Percentiles rank a stretch among this genome's conserved stretches.
phyloP scores from a whole-genome alignment of 169 alveolate species.

The Plasmodium coatneyi region DNA sequence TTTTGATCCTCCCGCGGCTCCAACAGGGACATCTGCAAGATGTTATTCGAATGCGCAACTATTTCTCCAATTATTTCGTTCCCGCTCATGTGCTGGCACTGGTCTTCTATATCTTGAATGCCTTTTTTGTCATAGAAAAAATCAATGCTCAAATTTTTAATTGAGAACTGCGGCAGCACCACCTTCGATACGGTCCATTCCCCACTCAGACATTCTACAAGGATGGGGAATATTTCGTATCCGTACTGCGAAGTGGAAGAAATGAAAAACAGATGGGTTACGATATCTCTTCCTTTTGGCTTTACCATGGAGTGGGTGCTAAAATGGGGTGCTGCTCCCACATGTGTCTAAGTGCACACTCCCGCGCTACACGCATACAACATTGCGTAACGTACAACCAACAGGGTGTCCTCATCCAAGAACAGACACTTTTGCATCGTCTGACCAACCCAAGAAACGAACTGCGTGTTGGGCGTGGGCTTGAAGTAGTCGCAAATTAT shows the following conservation, averaged over 20 bases:
- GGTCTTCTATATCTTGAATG: slow-evolving; percentile 62
- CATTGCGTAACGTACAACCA: slow-evolving; percentile 28
- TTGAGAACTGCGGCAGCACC: slow-evolving; percentile 51
- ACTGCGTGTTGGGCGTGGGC: slow-evolving; percentile 29
- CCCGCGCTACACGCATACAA: background rate
- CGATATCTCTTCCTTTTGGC: background rate
- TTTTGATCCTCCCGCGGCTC: slow-evolving; percentile 28
- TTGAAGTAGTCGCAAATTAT: slow-evolving; percentile 40
- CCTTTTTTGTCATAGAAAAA: slow-evolving; percentile 63
- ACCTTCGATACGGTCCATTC: slow-evolving; percentile 63
- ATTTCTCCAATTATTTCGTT: slow-evolving; percentile 70
- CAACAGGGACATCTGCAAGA: slow-evolving; percentile 52
- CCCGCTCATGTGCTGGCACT: slow-evolving; percentile 28
- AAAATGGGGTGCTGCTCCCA: background rate
- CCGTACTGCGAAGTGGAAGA: slow-evolving; percentile 45
- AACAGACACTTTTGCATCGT: slow-evolving; percentile 56
- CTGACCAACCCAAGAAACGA: slow-evolving; percentile 65
- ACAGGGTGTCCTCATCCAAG: slow-evolving; percentile 21
- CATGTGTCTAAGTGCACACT: background rate
- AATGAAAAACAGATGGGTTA: background rate
- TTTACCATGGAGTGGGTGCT: background rate
- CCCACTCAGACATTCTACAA: slow-evolving; percentile 22
- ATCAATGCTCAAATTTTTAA: slow-evolving; percentile 62
- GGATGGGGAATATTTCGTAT: slow-evolving; percentile 60
- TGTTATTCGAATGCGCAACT: slow-evolving; percentile 59